A percentile compares a stretch with the other conserved stretches of the same genome.
These are phyloP conservation scores for Mucor plumbeus DNA, from an alignment of 371 early-diverging fungal species.

Conservation along the genomic window DNA sequence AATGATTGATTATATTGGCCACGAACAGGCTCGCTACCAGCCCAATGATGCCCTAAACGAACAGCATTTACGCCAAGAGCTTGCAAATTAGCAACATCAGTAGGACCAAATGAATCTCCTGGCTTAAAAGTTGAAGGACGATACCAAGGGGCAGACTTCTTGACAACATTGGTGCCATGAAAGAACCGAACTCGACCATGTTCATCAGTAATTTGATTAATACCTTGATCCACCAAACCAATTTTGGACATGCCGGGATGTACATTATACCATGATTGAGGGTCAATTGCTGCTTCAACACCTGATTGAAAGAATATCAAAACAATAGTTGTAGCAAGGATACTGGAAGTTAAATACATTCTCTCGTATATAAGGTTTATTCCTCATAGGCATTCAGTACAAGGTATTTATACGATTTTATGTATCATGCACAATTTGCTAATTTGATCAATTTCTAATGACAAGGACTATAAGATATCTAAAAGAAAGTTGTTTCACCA, in stretches of 20 bases:
- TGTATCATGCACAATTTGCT: background rate
- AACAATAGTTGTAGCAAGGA: background rate
- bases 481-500: background rate
- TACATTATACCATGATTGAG: conserved; percentile 8
- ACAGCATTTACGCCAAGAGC: conserved; percentile 52
- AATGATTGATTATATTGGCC: conserved; percentile 59
- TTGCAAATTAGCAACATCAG: conserved; percentile 52
- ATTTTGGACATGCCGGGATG: conserved; percentile 39
- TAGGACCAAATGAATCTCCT: conserved; percentile 51
- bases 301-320: background rate
- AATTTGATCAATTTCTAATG: background rate
- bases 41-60: conserved; percentile 59
- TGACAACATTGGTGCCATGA: conserved; percentile 53
- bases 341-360: background rate
- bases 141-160: conserved; percentile 50
- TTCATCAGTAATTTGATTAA: conserved; percentile 40
- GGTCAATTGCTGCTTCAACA: background rate
- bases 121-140: conserved; percentile 38
- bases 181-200: conserved; percentile 46
- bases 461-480: background rate
- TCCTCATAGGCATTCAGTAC: background rate
- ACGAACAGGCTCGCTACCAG: conserved; percentile 63
- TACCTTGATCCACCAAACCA: conserved; percentile 36
- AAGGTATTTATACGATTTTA: background rate
- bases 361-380: background rate